phyloP scores from a whole-genome alignment of 805 yeast species.

The Cyberlindnera maclurae region DNA sequence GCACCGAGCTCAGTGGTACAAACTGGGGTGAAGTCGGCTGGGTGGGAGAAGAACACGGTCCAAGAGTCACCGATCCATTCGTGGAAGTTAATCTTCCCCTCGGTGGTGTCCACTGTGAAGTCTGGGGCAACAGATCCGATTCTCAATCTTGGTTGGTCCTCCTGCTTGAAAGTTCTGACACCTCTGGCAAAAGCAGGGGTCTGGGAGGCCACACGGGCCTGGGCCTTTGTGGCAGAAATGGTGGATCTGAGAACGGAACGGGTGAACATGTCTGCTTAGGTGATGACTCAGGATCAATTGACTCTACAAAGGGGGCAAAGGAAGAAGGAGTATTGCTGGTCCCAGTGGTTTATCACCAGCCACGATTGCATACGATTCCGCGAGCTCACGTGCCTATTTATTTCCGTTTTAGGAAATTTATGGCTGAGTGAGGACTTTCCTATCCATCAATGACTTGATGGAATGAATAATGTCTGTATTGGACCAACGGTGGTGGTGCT shows the following conservation, averaged over 20 bases:
- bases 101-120: constrained; percentile 75
- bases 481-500: too few relatives aligned
- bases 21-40: constrained; percentile 95
- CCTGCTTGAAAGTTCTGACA: constrained; percentile 42
- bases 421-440: too few relatives aligned
- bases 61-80: constrained; percentile 80
- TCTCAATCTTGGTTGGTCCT: constrained; percentile 58
- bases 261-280: constrained; percentile 18
- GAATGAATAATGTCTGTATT: too few relatives aligned
- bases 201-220: constrained; percentile 11
- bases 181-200: constrained; percentile 26
- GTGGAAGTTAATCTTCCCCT: constrained; percentile 81
- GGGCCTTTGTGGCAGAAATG: constrained; percentile 15
- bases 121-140: constrained; percentile 85
- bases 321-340: too few relatives aligned
- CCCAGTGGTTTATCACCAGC: too few relatives aligned
- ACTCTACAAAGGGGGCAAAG: too few relatives aligned
- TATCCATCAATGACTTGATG: too few relatives aligned
- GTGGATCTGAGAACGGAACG: constrained; percentile 25
- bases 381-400: too few relatives aligned
- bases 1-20: constrained; percentile 97
- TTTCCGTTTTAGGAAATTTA: too few relatives aligned
- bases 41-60: constrained; percentile 88
- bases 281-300: too few relatives aligned
- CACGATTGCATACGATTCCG: too few relatives aligned